phyloP scores from a whole-genome alignment of 108 stramenopile species.

The Cyclostephanos tholiformis region DNA sequence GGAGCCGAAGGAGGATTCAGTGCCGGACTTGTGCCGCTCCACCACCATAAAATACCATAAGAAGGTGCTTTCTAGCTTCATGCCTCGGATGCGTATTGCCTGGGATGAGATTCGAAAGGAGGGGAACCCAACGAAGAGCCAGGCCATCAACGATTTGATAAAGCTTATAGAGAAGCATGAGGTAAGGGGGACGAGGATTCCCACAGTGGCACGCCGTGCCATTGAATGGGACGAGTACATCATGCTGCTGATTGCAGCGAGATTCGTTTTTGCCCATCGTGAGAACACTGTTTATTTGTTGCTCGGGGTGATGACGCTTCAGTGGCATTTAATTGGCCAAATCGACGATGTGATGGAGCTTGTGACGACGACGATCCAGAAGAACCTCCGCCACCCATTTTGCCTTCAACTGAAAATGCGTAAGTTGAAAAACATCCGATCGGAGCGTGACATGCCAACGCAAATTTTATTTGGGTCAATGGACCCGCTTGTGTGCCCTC shows the following conservation, averaged over 20 bases:
- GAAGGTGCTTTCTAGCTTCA: slow-evolving; percentile 17
- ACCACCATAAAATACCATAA: no score
- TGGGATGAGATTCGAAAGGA: slow-evolving; percentile 7
- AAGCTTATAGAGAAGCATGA: no score
- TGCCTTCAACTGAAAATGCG: no score
- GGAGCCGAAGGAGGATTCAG: slow-evolving; percentile 5
- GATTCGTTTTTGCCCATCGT: background rate
- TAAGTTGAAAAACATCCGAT: no score
- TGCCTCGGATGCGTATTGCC: background rate
- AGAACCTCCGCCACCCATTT: no score
- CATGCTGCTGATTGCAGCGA: background rate
- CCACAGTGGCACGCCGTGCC: slow-evolving; percentile 4
- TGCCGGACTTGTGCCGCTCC: slow-evolving; percentile 8
- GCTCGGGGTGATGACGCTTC: background rate
- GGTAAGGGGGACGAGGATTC: slow-evolving; percentile 12
- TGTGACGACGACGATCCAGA: no score
- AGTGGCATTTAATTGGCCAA: slow-evolving; percentile 12
- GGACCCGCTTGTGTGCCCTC: no score
- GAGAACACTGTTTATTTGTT: background rate
- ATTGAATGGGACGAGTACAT: slow-evolving; percentile 21
- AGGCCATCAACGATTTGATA: slow-evolving; percentile 1
- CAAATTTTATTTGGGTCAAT: no score
- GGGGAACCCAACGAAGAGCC: slow-evolving; percentile 15
- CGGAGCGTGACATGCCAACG: no score
- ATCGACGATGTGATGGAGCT: slow-evolving; percentile 14